Conservation (phyloP, 2,329 filamentous ascomycete genomes). For the Pseudonectria buxi region DNA sequence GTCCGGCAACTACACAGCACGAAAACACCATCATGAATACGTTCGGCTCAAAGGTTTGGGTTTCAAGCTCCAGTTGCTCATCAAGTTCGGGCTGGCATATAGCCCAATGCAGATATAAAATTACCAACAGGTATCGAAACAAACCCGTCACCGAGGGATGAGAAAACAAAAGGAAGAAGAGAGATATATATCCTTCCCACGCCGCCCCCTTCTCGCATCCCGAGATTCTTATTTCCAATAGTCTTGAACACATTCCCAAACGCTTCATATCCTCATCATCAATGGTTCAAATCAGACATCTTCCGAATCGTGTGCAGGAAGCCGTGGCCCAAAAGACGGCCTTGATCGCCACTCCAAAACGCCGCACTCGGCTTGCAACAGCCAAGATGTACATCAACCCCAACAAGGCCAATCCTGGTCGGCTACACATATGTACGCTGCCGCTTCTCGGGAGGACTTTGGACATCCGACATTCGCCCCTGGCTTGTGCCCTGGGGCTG, state of each 20-base stretch:
- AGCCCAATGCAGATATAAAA: no score
- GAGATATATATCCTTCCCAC: no score
- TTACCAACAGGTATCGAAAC: no score
- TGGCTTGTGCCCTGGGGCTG: constrained; percentile 12
- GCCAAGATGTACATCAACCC: constrained; percentile 9
- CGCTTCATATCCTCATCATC: constrained; percentile 10
- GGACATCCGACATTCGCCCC: constrained; percentile 30
- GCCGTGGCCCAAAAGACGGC: constrained; percentile 5
- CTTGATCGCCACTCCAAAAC: constrained; percentile 12
- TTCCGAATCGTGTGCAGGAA: constrained; percentile 12
- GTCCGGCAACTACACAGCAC: no score
- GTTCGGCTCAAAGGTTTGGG: no score
- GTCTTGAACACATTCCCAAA: constrained; percentile 5
- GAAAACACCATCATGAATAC: no score
- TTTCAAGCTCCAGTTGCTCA: no score
- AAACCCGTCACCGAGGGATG: no score
- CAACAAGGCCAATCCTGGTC: constrained; percentile 2
- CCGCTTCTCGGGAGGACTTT: constrained; percentile 45
- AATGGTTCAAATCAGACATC: constrained; percentile 6
- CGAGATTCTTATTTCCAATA: constrained; percentile 1
- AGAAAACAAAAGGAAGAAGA: no score
- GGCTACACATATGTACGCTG: constrained; percentile 33
- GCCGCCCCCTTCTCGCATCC: no score
- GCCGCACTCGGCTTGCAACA: constrained; percentile 19
- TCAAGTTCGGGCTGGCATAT: no score